Evolutionary conservation across 176 grass and related monocot genomes (phyloP).

Genomic region (Otatea glauca): DNA sequence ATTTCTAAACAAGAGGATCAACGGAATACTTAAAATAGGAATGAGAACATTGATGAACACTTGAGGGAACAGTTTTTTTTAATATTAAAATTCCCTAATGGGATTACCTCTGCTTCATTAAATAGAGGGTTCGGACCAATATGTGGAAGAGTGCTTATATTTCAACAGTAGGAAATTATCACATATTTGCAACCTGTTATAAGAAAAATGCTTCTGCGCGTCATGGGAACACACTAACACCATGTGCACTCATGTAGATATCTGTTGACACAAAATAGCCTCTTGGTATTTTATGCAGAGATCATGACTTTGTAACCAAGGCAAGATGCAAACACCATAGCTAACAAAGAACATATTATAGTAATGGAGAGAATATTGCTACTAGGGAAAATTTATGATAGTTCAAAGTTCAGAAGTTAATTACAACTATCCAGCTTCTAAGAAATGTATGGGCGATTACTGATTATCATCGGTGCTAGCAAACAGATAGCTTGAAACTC

Average conservation of each 20-base stretch:
- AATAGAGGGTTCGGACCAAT: conserved; percentile 13
- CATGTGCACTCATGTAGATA: conserved; percentile 21
- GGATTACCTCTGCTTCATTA: too few relatives aligned
- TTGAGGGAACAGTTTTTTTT: conserved; percentile 18
- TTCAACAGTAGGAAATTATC: conserved; percentile 22
- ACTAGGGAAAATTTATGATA: not conserved
- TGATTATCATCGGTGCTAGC: conserved; percentile 10
- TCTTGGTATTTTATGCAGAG: conserved; percentile 2
- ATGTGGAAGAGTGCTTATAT: not conserved
- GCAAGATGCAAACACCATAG: conserved; percentile 19
- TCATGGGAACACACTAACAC: not conserved
- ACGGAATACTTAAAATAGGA: conserved; percentile 8
- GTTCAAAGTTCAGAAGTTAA: conserved; percentile 10
- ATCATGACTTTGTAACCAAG: not conserved
- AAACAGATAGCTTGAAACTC: conserved; percentile 28
- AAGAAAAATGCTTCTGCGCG: not conserved
- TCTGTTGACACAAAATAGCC: not conserved
- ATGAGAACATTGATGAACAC: not conserved
- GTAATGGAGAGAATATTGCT: not conserved
- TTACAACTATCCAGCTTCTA: conserved; percentile 26
- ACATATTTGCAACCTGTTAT: conserved; percentile 30
- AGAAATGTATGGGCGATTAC: not conserved
- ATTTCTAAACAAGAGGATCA: conserved; percentile 14
- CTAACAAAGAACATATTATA: not conserved
- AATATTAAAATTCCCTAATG: too few relatives aligned